Conservation (phyloP, 2,329 filamentous ascomycete species). For the Plenodomus tracheiphilus region DNA sequence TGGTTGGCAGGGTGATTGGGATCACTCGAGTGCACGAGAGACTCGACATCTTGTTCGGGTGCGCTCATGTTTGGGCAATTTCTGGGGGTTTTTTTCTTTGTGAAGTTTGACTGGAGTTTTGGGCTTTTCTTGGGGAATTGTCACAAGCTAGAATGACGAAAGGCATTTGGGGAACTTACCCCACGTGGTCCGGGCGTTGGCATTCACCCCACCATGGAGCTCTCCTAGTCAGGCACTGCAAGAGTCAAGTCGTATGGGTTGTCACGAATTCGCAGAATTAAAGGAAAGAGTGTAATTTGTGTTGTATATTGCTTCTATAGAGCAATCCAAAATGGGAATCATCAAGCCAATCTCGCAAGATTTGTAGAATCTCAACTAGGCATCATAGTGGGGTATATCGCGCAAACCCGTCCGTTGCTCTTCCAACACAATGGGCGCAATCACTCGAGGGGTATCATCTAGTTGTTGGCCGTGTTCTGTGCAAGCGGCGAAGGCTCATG, state of each 20-base stretch:
- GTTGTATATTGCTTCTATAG: constrained; percentile 2
- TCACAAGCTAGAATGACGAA: constrained; percentile 24
- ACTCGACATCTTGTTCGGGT: constrained; percentile 45
- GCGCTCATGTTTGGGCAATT: constrained; percentile 22
- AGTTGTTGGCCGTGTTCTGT: constrained; percentile 23
- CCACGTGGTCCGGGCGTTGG: constrained; percentile 14
- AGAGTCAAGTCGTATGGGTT: background rate
- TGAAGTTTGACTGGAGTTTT: constrained; percentile 2
- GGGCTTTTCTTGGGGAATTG: background rate
- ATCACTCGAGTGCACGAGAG: constrained; percentile 64
- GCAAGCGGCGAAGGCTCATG: constrained; percentile 34
- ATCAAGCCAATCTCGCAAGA: constrained; percentile 6
- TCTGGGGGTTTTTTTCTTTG: background rate
- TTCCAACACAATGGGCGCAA: constrained; percentile 4
- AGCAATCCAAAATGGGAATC: constrained; percentile 1
- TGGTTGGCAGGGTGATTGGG: constrained; percentile 91
- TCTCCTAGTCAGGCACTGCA: constrained; percentile 10
- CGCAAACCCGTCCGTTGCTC: constrained; percentile 9
- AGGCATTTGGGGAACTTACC: constrained; percentile 13
- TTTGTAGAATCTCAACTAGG: constrained; percentile 6
- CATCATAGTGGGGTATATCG: constrained; percentile 15
- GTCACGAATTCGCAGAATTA: background rate
- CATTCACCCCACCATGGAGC: constrained; percentile 12
- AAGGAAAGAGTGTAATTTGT: background rate
- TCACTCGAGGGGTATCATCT: constrained; percentile 25